Evolutionary conservation across 495 filamentous ascomycete species (phyloP), one percentile per base, ranked within the genome.

Genomic region (Neurospora terricola): DNA sequence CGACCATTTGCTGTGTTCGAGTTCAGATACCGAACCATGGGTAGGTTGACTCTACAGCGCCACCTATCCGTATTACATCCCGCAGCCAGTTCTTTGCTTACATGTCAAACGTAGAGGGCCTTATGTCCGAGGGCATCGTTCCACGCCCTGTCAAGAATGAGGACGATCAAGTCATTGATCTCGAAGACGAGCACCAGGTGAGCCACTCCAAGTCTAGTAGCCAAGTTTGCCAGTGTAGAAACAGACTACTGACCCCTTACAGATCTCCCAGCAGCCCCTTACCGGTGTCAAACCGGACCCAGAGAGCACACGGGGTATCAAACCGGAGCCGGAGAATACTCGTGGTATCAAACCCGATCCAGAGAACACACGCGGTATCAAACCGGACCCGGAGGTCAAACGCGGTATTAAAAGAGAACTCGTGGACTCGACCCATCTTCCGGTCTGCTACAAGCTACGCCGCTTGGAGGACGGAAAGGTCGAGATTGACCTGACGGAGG

Each of bases 1-100:
- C 71, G 74, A 1, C 73, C 76, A 3, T 75, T 76, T 34, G 75
- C 75, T 0, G 9, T 74, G 4, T 73, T 77, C 34, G 75, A 77
- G 36, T 77, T 77, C 43, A 71, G 71, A 4, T 77, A 77, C 23
- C 54, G 73, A 27, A 68, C 71, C 0, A 76, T 37, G 68, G 72
- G 76, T 76, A 18, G 11, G 76, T 70, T 1, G 5, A 9, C 1
- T 0, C 6, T 27, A 62, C 37, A 48, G 1, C 4, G 10, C 21
- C 11, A 16, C 2, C 30, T 11, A 38, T 71, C 11, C 6, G 2
- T 45, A 2, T 30, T 45, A 4, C 54, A 18, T 18, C 27, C 27
- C 4, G 1, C 10, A 9, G 12, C 5, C 45, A 8, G 21, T 27
- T 14, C 59, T 43, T 38, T 36, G 7, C 14, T 34, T 9, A 30